Base-by-base conservation (phyloP, 1,284 basidiomycete genomes). In the Xerocomus nothofagi region DNA sequence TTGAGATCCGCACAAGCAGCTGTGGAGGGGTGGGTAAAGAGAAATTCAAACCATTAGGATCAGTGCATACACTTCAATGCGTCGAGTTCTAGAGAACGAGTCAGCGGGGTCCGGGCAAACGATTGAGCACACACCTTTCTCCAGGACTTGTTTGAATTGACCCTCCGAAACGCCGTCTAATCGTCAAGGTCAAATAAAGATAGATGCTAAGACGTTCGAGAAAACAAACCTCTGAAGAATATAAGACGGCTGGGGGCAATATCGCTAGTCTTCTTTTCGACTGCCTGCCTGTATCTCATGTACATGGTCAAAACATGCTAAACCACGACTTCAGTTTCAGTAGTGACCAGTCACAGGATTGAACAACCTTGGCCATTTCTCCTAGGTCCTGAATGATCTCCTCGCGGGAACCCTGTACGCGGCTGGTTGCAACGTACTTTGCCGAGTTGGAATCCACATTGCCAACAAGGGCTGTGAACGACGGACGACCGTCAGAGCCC, bases 161-260 rank as follows among this genome's bases (percentile, higher is more conserved):
- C 88, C 88, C 66, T 91, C 88, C 6, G 85, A 88, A 21, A 90
- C 88, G 59, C 88, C 88, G 59, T 90, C 87, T 86, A 34, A 30
- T 54, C 26, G 37, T n/a, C 47, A 37, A 14, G 26, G 14, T 54
- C 30, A 55, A 43, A 37, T 30, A 23, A 18, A 37, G 44, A 37
- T 30, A 23, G 18, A 37, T 47, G 53, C 27, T 36, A 48, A 12
- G 32, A 27, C 9, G 49, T n/a, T 33, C 18, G 20, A 7, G 17
- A 34, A 47, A 52, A 57, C 71, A 17, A 57, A 83, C 84, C 84
- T 56, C 86, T 77, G 60, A 84, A 89, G 68, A 89, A 86, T 40
- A 90, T 82, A 49, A 90, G 80, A 6, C 87, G 77, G 53, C 78
- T 80, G 2, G 87, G 86, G 3, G 73, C 62, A 10, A 66, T 52